phyloP scores from a whole-genome alignment of 129 eudicot genomes.

The Sambucus nigra region DNA sequence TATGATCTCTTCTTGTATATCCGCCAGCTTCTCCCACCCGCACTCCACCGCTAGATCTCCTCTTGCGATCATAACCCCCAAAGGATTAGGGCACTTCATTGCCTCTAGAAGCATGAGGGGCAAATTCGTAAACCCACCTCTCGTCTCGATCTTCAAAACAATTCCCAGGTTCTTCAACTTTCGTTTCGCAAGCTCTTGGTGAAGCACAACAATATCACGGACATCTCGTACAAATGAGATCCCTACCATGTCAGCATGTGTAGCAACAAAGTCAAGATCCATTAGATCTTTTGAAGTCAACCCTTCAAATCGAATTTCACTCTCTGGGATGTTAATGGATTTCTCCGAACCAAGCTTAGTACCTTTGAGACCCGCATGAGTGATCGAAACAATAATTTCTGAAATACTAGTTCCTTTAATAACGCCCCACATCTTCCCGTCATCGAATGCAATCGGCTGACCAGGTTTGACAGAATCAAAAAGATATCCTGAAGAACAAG shows the following conservation, averaged over 20 bases:
- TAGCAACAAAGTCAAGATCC: conserved; percentile 70
- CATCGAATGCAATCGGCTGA: conserved; percentile 67
- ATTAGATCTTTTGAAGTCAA: conserved; percentile 68
- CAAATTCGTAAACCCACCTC: conserved; percentile 47
- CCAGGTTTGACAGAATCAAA: conserved; percentile 88
- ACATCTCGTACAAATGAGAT: conserved; percentile 56
- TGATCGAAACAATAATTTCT: conserved; percentile 61
- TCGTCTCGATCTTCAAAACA: conserved; percentile 63
- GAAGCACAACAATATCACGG: conserved; percentile 40
- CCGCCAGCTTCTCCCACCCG: conserved; percentile 74
- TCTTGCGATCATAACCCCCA: conserved; percentile 85
- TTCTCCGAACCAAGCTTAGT: conserved; percentile 66
- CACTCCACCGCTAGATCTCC: conserved; percentile 92
- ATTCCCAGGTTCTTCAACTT: conserved; percentile 38
- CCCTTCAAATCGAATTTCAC: conserved; percentile 57
- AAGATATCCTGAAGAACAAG: conserved; percentile 61
- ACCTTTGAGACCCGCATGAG: conserved; percentile 60
- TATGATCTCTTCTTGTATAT: conserved; percentile 57
- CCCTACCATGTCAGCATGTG: conserved; percentile 78
- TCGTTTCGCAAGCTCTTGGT: conserved; percentile 46
- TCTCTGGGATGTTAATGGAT: conserved; percentile 74
- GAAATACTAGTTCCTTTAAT: conserved; percentile 57
- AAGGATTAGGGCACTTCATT: conserved; percentile 59
- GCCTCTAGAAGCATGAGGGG: conserved; percentile 56
- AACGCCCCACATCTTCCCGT: conserved; percentile 80